Percentiles rank a stretch among this genome's conserved stretches.
These are phyloP conservation scores for Xylariales sp. DNA, from an alignment of 2,329 filamentous ascomycete genomes.

Conservation along the genomic window DNA sequence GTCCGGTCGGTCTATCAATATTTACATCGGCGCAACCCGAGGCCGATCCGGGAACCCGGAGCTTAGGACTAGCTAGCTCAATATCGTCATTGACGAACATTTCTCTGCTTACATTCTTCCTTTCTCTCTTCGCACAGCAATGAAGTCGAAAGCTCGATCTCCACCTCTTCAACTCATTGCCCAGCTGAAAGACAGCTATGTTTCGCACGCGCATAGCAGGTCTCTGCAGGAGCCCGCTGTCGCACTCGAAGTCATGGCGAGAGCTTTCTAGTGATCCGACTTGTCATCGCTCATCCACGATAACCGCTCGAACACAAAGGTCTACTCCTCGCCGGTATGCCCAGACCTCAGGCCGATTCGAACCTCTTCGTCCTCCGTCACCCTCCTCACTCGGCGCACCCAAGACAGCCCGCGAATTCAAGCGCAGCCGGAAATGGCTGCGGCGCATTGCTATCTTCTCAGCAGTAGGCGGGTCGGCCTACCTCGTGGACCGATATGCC, in stretches of 20 bases:
- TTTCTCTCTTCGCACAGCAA: no score
- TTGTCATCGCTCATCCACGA: constrained; percentile 12
- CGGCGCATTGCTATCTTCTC: constrained; percentile 65
- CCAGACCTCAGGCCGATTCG: constrained; percentile 41
- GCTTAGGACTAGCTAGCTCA: no score
- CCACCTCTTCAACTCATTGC: not conserved
- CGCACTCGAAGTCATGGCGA: no score
- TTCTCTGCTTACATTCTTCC: no score
- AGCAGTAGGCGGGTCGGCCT: constrained; percentile 55
- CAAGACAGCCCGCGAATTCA: constrained; percentile 64
- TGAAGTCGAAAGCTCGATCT: not conserved
- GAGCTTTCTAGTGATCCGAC: no score
- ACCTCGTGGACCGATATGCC: constrained; percentile 65
- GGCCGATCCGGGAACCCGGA: no score
- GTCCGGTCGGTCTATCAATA: no score
- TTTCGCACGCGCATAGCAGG: constrained; percentile 22
- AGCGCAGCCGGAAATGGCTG: constrained; percentile 67
- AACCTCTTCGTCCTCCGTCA: constrained; percentile 69
- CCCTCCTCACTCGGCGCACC: constrained; percentile 75
- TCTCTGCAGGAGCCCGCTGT: constrained; percentile 15
- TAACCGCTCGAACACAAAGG: constrained; percentile 8
- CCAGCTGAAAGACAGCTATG: constrained; percentile 18
- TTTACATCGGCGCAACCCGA: no score
- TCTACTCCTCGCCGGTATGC: constrained; percentile 16
- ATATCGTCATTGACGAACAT: no score